Evolutionary conservation across 2,329 filamentous ascomycete genomes (phyloP).

Genomic region (Ophiosphaerella korrae): DNA sequence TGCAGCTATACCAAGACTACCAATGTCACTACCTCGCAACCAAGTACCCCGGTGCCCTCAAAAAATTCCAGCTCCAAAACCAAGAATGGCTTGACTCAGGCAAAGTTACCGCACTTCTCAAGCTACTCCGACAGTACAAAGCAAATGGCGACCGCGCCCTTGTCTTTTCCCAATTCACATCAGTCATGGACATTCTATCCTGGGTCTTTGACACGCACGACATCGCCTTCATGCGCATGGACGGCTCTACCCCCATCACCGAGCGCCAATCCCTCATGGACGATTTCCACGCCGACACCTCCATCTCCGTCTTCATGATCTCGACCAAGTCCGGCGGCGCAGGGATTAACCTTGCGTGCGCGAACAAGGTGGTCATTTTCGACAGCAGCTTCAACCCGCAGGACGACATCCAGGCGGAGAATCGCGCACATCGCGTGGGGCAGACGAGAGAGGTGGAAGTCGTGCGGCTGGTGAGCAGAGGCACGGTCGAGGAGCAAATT

Average conservation of each 20-base stretch:
- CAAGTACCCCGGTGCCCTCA: slow-evolving; percentile 58
- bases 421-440: slow-evolving; percentile 91
- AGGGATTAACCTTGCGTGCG: slow-evolving; percentile 91
- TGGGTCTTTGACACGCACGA: slow-evolving; percentile 75
- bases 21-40: slow-evolving; percentile 64
- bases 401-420: slow-evolving; percentile 97
- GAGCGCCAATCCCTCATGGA: slow-evolving; percentile 88
- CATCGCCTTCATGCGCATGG: slow-evolving; percentile 82
- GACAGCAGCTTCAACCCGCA: slow-evolving; percentile 98
- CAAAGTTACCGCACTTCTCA: slow-evolving; percentile 81
- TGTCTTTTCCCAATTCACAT: slow-evolving; percentile 92
- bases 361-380: slow-evolving; percentile 98
- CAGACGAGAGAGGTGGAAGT: slow-evolving; percentile 92
- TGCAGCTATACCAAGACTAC: slow-evolving; percentile 63
- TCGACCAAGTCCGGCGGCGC: slow-evolving; percentile 95
- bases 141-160: slow-evolving; percentile 83
- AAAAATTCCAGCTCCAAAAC: slow-evolving; percentile 62
- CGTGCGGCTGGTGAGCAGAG: slow-evolving; percentile 77
- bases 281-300: slow-evolving; percentile 74
- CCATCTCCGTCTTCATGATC: slow-evolving; percentile 88
- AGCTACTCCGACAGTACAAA: slow-evolving; percentile 74
- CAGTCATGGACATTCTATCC: slow-evolving; percentile 87
- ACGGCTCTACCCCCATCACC: slow-evolving; percentile 80
- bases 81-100: slow-evolving; percentile 75
- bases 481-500: slow-evolving; percentile 92